Evolutionary conservation across 768 basidiomycete genomes (phyloP).

Genomic region (Rubroboletus satanas): DNA sequence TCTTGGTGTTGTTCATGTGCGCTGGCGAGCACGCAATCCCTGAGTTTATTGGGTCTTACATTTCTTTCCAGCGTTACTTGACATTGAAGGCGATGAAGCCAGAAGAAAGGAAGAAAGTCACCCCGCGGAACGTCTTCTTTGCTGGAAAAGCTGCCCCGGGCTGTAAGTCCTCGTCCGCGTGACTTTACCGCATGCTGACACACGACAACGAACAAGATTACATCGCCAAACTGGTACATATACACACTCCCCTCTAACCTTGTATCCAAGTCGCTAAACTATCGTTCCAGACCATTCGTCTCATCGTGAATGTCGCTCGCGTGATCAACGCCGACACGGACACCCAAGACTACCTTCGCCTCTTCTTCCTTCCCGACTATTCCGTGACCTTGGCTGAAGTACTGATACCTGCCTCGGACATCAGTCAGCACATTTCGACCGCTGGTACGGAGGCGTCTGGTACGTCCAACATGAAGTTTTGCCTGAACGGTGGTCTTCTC

Average conservation of each 20-base stretch:
- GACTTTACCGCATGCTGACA: constrained; percentile 9
- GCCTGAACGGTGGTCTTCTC: constrained; percentile 84
- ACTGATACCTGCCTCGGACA: constrained; percentile 88
- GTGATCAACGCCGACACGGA: constrained; percentile 72
- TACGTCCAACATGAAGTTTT: constrained; percentile 87
- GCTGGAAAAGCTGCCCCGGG: constrained; percentile 97
- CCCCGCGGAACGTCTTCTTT: constrained; percentile 91
- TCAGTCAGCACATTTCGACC: constrained; percentile 95
- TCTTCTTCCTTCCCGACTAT: constrained; percentile 97
- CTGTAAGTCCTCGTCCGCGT: constrained; percentile 44
- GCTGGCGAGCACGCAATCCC: constrained; percentile 20
- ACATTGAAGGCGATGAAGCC: constrained; percentile 74
- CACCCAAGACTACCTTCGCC: constrained; percentile 77
- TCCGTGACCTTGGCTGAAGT: constrained; percentile 80
- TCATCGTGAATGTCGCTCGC: constrained; percentile 87
- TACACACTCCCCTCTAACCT: background rate
- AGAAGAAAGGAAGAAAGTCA: constrained; percentile 75
- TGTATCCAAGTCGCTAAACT: background rate
- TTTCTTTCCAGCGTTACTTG: constrained; percentile 65
- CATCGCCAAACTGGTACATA: constrained; percentile 77
- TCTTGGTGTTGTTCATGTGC: constrained; percentile 80
- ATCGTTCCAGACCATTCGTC: constrained; percentile 66
- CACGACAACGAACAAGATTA: constrained; percentile 49
- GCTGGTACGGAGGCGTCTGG: constrained; percentile 91
- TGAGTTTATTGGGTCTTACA: background rate